Percentiles rank a stretch among this genome's conserved stretches.
Evolutionary conservation across 371 early-diverging fungal genomes (phyloP).

Genomic region (Syncephalastrum contaminatum): DNA sequence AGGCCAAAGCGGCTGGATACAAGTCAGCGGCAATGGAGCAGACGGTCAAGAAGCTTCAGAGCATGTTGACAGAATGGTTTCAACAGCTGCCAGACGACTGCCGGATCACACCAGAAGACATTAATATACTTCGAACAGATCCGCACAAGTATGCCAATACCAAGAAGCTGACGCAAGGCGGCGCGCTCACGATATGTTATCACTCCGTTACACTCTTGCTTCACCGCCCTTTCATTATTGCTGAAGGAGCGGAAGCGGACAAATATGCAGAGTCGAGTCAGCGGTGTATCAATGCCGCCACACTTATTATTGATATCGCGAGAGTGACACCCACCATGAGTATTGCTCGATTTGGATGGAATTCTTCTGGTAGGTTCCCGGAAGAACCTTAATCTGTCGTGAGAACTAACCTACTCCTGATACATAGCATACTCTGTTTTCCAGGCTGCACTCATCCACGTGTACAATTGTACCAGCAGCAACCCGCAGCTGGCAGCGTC

Average conservation of each 20-base stretch:
- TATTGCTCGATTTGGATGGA: constrained; percentile 43
- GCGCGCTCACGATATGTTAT: constrained; percentile 50
- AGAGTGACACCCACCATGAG: constrained; percentile 23
- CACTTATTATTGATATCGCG: constrained; percentile 49
- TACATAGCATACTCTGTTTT: constrained; percentile 37
- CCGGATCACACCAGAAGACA: constrained; percentile 12
- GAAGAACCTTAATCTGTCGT: background rate
- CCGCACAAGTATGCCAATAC: constrained; percentile 4
- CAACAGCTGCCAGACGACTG: constrained; percentile 28
- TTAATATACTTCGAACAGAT: constrained; percentile 13
- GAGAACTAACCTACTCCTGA: background rate
- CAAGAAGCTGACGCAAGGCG: constrained; percentile 20
- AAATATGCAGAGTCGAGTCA: constrained; percentile 33
- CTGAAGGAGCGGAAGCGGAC: constrained; percentile 25
- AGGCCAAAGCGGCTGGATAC: constrained; percentile 37
- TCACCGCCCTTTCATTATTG: constrained; percentile 49
- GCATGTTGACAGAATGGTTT: constrained; percentile 38
- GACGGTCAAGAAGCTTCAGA: constrained; percentile 29
- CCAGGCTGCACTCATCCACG: constrained; percentile 43
- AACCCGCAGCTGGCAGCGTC: constrained; percentile 23
- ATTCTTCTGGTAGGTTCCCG: constrained; percentile 29
- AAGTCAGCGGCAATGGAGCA: constrained; percentile 16
- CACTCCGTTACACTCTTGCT: constrained; percentile 45
- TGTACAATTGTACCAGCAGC: constrained; percentile 36
- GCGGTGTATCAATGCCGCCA: constrained; percentile 54